Percentiles rank a stretch among this genome's conserved stretches.
These are phyloP conservation scores for Wickerhamomyces xylosicus DNA, from an alignment of 805 yeast species.

Conservation along the genomic window DNA sequence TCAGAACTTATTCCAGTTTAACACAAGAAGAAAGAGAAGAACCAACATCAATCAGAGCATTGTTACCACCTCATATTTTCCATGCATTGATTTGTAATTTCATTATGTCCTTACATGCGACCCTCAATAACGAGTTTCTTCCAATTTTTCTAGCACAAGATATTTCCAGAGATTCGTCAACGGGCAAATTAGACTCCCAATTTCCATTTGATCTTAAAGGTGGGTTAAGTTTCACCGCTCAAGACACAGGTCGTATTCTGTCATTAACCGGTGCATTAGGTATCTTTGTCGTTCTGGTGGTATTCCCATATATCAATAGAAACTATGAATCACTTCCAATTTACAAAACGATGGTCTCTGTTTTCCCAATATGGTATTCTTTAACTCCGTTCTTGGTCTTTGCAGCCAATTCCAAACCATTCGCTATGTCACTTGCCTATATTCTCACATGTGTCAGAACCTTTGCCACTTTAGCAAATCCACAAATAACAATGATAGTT, in stretches of 20 bases:
- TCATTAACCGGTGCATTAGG: constrained; percentile 15
- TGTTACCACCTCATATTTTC: constrained; percentile 4
- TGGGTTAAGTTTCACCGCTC: constrained; percentile 12
- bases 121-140: constrained; percentile 8
- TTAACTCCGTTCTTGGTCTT: constrained; percentile 12
- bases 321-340: constrained; percentile 12
- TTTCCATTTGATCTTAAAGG: constrained; percentile 15
- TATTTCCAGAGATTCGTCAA: constrained; percentile 5
- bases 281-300: constrained; percentile 9
- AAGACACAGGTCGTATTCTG: constrained; percentile 13
- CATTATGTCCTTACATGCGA: constrained; percentile 5
- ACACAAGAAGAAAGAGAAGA: constrained; percentile 1
- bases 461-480: constrained; percentile 4
- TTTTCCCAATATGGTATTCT: constrained; percentile 12
- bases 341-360: constrained; percentile 8
- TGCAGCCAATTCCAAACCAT: constrained; percentile 5
- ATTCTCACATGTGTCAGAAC: constrained; percentile 4
- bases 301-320: constrained; percentile 14
- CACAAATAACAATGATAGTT: constrained; percentile 9
- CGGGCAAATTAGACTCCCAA: constrained; percentile 8
- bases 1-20: constrained; percentile 2
- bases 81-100: constrained; percentile 6
- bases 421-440: constrained; percentile 5
- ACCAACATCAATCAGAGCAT: constrained; percentile 1
- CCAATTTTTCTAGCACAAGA: constrained; percentile 10